A percentile compares a stretch with the other conserved stretches of the same genome.
phyloP scores from a whole-genome alignment of 2,329 filamentous ascomycete genomes.

The Dactylellina sp. region DNA sequence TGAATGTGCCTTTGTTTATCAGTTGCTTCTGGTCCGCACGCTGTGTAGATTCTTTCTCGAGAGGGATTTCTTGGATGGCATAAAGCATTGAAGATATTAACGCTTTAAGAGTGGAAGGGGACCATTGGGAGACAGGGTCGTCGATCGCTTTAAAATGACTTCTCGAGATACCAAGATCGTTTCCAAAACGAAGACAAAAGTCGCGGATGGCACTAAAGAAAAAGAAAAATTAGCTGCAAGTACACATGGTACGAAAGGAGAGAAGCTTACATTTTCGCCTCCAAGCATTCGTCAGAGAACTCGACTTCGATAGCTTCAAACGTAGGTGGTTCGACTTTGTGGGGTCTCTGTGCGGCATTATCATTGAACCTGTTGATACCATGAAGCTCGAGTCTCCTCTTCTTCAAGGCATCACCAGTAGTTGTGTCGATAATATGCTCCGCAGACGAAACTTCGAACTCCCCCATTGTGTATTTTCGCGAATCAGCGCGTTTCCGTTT shows the following conservation, averaged over 20 bases:
- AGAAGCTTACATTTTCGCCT: slow-evolving; percentile 52
- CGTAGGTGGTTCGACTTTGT: slow-evolving; percentile 38
- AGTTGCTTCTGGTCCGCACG: slow-evolving; percentile 38
- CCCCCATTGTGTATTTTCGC: slow-evolving; percentile 52
- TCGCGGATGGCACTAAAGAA: slow-evolving; percentile 42
- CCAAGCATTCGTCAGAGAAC: slow-evolving; percentile 45
- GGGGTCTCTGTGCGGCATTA: slow-evolving; percentile 20
- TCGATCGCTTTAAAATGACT: slow-evolving; percentile 52
- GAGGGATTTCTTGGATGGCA: slow-evolving; percentile 46
- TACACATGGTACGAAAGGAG: background rate
- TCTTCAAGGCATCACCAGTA: slow-evolving; percentile 47
- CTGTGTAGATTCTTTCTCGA: slow-evolving; percentile 36
- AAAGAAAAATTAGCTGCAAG: background rate
- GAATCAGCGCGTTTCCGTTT: slow-evolving; percentile 53
- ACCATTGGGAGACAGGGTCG: slow-evolving; percentile 46
- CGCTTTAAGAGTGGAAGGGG: slow-evolving; percentile 37
- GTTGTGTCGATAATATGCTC: slow-evolving; percentile 39
- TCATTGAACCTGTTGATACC: slow-evolving; percentile 38
- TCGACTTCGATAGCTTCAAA: slow-evolving; percentile 51
- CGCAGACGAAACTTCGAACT: slow-evolving; percentile 35
- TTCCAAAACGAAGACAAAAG: slow-evolving; percentile 44
- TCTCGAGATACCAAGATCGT: slow-evolving; percentile 38
- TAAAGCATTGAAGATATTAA: slow-evolving; percentile 50
- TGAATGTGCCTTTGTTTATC: slow-evolving; percentile 51
- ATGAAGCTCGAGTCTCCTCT: slow-evolving; percentile 41